These are phyloP conservation scores for Fusarium azukiicola DNA, from an alignment of 2,329 filamentous ascomycete genomes.

Conservation along the genomic window DNA sequence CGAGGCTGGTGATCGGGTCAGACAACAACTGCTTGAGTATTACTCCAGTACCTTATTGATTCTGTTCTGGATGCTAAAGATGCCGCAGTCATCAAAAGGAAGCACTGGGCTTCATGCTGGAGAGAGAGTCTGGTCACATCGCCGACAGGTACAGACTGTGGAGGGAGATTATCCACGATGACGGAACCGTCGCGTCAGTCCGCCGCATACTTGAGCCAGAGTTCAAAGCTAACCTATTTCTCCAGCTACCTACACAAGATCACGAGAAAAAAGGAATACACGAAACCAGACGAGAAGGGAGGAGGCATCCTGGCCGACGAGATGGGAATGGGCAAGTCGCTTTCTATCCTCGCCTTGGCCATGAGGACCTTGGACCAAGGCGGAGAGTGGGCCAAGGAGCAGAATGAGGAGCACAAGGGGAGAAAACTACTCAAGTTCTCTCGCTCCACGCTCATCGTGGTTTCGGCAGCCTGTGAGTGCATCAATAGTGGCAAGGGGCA, in stretches of 20 bases:
- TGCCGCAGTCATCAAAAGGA: constrained; percentile 61
- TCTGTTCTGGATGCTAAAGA: neutral
- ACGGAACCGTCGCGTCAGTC: constrained; percentile 52
- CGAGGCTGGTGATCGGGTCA: neutral
- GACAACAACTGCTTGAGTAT: constrained; percentile 51
- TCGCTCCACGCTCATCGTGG: constrained; percentile 68
- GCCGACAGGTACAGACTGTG: constrained; percentile 57
- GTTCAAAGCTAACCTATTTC: constrained; percentile 13
- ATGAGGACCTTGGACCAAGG: constrained; percentile 64
- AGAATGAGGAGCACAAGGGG: constrained; percentile 39
- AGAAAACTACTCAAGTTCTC: constrained; percentile 49
- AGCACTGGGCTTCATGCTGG: constrained; percentile 63
- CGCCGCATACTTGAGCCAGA: rapidly evolving
- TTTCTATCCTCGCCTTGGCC: constrained; percentile 74
- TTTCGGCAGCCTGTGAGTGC: constrained; percentile 65
- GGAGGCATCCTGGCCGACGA: constrained; percentile 79
- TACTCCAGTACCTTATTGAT: rapidly evolving
- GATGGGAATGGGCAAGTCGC: constrained; percentile 80
- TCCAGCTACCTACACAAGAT: constrained; percentile 63
- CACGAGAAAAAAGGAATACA: constrained; percentile 59
- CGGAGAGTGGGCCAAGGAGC: constrained; percentile 58
- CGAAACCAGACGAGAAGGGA: constrained; percentile 57
- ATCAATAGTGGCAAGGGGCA: too few species aligned
- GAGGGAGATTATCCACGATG: constrained; percentile 52
- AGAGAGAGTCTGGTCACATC: constrained; percentile 63